Base-by-base conservation (phyloP, 2,329 filamentous ascomycete species). In the Lachnellula cervina region DNA sequence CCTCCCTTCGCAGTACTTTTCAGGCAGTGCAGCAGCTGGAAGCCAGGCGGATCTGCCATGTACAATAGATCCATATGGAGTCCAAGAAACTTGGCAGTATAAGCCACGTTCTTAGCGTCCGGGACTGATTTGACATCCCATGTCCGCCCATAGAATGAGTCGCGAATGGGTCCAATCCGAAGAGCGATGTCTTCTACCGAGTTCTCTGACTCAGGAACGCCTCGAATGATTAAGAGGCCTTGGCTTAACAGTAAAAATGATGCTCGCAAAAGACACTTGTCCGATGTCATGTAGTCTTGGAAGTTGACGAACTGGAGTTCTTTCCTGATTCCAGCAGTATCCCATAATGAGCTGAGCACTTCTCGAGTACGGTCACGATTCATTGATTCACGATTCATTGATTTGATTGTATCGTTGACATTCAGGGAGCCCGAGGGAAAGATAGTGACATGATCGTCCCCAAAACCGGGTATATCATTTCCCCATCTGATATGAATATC, bases 41-140 rank as follows among this genome's bases (percentile, higher is more conserved):
- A 82, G 34, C 86, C 84, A 0, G 93, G 93, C 2, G 89, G 84
- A 50, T 89, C 82, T 14, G 80, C 75, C 72, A 94, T 87, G 73
- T 97, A 97, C 54, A 97, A 79, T 42, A 97, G 80, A 69, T 97
- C 94, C 82, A 96, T 94, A 74, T 99, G 94, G 48, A 97, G 84
- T 16, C 89, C 89, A 1, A 97, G 83, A 66, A 86, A 86, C 49
- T 86, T 80, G 66, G 81, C 86, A 1, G 93, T 97, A 73, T 97
- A 91, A 9, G 94, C 93, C 4, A 97, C 89, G 69, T 97, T 97
- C 68, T 93, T 91, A 23, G 92, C 90, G 54, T 89, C 71, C 1
- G 88, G 86, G 52, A 95, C 87, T 3, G 86, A 90, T 52, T 84
- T 82, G 13, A 97, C 93, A 71, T 97, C 88, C 84, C 92, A 97